These are phyloP conservation scores for Catenaria anguillulae DNA, from an alignment of 371 early-diverging fungal species.

Conservation along the genomic window DNA sequence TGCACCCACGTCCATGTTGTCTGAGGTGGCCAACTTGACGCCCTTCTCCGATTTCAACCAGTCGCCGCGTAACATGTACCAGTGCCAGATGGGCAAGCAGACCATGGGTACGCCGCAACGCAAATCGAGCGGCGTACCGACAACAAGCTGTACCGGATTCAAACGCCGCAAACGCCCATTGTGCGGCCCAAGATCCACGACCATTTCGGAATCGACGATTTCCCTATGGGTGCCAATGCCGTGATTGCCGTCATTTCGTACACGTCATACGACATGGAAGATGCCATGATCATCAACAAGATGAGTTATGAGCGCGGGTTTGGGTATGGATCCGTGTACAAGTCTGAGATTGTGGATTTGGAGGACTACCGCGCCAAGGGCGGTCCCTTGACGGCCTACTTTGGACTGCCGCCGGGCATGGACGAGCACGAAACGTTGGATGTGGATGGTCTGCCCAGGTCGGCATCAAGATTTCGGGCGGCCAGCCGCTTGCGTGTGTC, in stretches of 20 bases:
- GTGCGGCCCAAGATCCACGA: slow-evolving; percentile 80
- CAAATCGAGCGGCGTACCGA: slow-evolving; percentile 83
- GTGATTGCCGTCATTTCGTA: slow-evolving; percentile 96
- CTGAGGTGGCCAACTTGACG: slow-evolving; percentile 92
- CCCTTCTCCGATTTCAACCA: slow-evolving; percentile 99
- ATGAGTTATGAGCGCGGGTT: slow-evolving; percentile 93
- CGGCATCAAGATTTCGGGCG: slow-evolving; percentile 55
- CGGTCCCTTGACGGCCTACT: slow-evolving; percentile 55
- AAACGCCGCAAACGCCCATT: slow-evolving; percentile 93
- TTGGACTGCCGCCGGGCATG: slow-evolving; percentile 50
- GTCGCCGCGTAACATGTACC: slow-evolving; percentile 99
- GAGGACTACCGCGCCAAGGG: slow-evolving; percentile 45
- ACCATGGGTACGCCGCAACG: slow-evolving; percentile 96
- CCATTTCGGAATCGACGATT: slow-evolving; percentile 80
- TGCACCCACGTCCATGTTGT: slow-evolving; percentile 83
- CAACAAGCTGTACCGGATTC: slow-evolving; percentile 92
- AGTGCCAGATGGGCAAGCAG: slow-evolving; percentile 99
- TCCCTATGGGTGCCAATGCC: slow-evolving; percentile 97
- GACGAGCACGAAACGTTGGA: slow-evolving; percentile 39
- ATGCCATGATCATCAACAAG: slow-evolving; percentile 98
- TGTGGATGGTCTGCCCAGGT: slow-evolving; percentile 77
- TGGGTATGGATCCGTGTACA: slow-evolving; percentile 93
- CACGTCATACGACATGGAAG: slow-evolving; percentile 99
- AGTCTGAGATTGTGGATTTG: slow-evolving; percentile 84
- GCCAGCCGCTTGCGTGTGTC: slow-evolving; percentile 69